Evolutionary conservation across 2,329 filamentous ascomycete genomes (phyloP).

Genomic region (Stemphylium vesicarium): DNA sequence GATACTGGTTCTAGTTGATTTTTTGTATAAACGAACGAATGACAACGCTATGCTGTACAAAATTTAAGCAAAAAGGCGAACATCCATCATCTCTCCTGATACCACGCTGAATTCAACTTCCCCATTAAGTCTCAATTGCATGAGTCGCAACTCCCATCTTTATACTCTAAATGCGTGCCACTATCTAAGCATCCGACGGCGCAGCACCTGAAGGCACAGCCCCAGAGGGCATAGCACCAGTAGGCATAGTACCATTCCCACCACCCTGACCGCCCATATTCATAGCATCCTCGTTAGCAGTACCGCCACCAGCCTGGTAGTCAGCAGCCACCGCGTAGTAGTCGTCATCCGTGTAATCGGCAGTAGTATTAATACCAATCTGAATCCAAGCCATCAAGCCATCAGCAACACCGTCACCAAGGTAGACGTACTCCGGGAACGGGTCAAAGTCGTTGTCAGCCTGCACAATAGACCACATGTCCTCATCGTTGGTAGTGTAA

Average conservation of each 20-base stretch:
- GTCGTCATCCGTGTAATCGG: slow-evolving; percentile 20
- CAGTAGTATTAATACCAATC: slow-evolving; percentile 32
- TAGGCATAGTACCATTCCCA: slow-evolving; percentile 6
- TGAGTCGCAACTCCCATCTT: too few species aligned
- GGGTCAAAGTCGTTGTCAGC: slow-evolving; percentile 32
- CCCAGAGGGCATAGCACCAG: slow-evolving; percentile 20
- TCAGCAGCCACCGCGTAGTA: slow-evolving; percentile 19
- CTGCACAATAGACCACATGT: slow-evolving; percentile 36
- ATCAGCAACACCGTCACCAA: slow-evolving; percentile 29
- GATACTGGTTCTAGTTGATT: too few species aligned
- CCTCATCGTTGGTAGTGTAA: slow-evolving; percentile 29
- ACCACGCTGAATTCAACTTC: too few species aligned
- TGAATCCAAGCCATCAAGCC: slow-evolving; percentile 36
- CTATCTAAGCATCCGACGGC: neutral
- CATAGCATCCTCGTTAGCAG: slow-evolving; percentile 17
- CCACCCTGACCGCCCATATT: slow-evolving; percentile 11
- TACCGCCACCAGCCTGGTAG: slow-evolving; percentile 28
- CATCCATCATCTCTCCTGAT: too few species aligned
- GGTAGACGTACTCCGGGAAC: slow-evolving; percentile 31
- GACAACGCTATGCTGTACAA: too few species aligned
- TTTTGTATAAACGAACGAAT: too few species aligned
- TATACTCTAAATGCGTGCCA: too few species aligned
- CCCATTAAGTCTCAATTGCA: too few species aligned
- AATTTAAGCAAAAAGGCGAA: too few species aligned
- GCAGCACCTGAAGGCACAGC: slow-evolving; percentile 12